phyloP scores from a whole-genome alignment of 176 grass and related monocot species.

The Miscanthus lutarioriparius region DNA sequence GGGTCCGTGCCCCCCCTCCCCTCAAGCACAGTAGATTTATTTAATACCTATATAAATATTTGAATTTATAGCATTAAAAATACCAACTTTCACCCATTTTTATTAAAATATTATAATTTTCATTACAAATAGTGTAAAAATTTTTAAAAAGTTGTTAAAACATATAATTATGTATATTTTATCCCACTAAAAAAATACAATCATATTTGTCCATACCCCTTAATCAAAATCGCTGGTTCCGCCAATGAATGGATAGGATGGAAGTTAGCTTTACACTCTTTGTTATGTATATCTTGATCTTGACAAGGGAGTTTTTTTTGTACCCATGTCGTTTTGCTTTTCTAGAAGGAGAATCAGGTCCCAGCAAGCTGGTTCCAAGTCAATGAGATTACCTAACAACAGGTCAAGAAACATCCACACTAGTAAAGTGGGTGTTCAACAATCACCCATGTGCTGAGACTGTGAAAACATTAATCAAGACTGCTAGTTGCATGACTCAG shows the following conservation, averaged over 20 bases:
- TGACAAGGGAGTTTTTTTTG: slow-evolving; percentile 5
- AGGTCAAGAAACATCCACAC: slow-evolving; percentile 6
- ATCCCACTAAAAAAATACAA: no score
- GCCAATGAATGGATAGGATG: background rate
- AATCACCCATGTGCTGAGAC: slow-evolving; percentile 4
- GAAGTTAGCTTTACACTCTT: background rate
- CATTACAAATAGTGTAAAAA: no score
- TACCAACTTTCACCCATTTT: no score
- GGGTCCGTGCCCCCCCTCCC: no score
- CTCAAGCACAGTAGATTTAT: no score
- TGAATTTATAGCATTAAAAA: no score
- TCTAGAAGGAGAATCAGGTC: slow-evolving; percentile 25
- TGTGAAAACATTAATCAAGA: slow-evolving; percentile 24
- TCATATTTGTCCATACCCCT: no score
- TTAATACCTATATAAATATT: no score
- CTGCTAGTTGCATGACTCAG: slow-evolving; percentile 6
- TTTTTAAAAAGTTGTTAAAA: no score
- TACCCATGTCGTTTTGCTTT: slow-evolving; percentile 6
- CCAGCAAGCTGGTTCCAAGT: slow-evolving; percentile 6
- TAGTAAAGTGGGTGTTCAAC: background rate
- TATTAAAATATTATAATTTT: no score
- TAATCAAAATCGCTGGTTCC: no score
- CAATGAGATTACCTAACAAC: slow-evolving; percentile 18
- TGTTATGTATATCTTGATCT: background rate
- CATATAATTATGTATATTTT: no score